These are phyloP conservation scores for Zancudomyces culisetae DNA, from an alignment of 371 early-diverging fungal species.

Conservation along the genomic window DNA sequence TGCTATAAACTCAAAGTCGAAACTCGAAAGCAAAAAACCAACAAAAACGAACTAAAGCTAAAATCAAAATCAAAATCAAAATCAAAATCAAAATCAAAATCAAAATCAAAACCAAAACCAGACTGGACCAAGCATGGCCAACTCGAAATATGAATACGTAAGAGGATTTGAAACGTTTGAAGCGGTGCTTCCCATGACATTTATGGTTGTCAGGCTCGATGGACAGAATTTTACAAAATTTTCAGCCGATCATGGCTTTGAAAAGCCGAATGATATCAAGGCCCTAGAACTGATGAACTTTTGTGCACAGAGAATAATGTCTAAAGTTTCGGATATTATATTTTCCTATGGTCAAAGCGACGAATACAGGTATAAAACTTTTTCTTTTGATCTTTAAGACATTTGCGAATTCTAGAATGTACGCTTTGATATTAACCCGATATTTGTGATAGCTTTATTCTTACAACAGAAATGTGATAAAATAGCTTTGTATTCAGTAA, in stretches of 20 bases:
- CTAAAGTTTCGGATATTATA: constrained; percentile 56
- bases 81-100: too few relatives aligned
- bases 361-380: constrained; percentile 53
- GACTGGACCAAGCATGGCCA: too few relatives aligned
- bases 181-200: constrained; percentile 59
- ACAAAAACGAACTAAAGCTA: too few relatives aligned
- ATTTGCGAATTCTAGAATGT: background rate
- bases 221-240: constrained; percentile 89
- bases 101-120: too few relatives aligned
- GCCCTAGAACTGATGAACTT: constrained; percentile 73
- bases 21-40: too few relatives aligned
- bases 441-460: background rate
- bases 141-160: constrained; percentile 85
- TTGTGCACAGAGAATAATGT: constrained; percentile 59
- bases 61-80: too few relatives aligned
- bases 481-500: constrained; percentile 50
- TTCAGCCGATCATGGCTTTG: constrained; percentile 58
- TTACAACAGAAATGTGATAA: constrained; percentile 4
- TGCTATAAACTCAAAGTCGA: too few relatives aligned
- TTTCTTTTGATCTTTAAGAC: background rate
- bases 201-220: constrained; percentile 80
- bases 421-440: background rate
- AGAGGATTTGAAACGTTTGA: constrained; percentile 66
- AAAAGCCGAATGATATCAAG: constrained; percentile 78
- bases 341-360: constrained; percentile 88